A percentile compares a stretch with the other conserved stretches of the same genome.
Evolutionary conservation across 441 rosid genomes (phyloP).

Genomic region (Corymbia citriodora): DNA sequence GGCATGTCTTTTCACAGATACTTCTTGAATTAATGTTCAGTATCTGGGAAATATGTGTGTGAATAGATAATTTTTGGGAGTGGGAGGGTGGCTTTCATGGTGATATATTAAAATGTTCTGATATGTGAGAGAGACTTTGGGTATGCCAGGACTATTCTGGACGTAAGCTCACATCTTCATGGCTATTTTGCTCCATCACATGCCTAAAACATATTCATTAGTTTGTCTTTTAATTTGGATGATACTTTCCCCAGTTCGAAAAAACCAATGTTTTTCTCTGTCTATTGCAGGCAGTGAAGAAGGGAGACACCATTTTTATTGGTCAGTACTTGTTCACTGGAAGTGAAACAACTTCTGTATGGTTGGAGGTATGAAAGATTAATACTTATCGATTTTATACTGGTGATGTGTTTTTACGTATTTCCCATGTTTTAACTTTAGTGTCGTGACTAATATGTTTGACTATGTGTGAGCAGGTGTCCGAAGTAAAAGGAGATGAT

Average conservation of each 20-base stretch:
- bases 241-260: background rate
- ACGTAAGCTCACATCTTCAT: background rate
- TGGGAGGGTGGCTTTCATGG: background rate
- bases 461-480: slow-evolving; percentile 44
- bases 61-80: background rate
- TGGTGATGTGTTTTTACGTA: background rate
- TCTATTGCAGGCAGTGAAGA: slow-evolving; percentile 67
- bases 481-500: slow-evolving; percentile 80
- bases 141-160: background rate
- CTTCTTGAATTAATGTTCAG: background rate
- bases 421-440: background rate
- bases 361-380: slow-evolving; percentile 75
- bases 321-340: slow-evolving; percentile 98
- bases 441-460: background rate
- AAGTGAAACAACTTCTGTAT: slow-evolving; percentile 97
- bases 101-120: background rate
- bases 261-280: background rate
- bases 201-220: background rate
- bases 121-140: background rate
- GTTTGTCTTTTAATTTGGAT: slow-evolving; percentile 6
- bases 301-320: slow-evolving; percentile 88
- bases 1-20: background rate
- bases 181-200: background rate
- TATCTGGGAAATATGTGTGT: background rate
- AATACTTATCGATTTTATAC: background rate